Evolutionary conservation across 2,329 filamentous ascomycete species (phyloP).

Genomic region (Botrytis deweyae): DNA sequence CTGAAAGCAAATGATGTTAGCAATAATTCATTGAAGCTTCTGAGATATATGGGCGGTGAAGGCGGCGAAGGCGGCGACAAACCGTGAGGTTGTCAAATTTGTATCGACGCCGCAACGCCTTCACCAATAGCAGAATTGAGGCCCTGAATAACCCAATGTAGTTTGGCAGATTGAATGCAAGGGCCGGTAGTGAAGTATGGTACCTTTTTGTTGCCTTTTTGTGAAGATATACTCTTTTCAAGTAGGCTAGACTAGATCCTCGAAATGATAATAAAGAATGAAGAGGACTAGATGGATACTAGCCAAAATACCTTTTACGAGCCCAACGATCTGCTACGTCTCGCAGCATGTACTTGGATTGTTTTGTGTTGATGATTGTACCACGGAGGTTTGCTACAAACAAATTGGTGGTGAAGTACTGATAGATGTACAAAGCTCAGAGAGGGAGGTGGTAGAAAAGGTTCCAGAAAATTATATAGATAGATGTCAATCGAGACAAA

Average conservation of each 20-base stretch:
- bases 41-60: neutral
- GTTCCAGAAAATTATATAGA: slow-evolving; percentile 3
- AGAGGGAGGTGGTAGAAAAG: neutral
- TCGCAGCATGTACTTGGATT: slow-evolving; percentile 50
- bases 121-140: neutral
- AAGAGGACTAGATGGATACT: slow-evolving; percentile 30
- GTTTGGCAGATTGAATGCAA: neutral
- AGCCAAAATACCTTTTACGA: slow-evolving; percentile 47
- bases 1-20: slow-evolving; percentile 21
- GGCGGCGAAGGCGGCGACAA: neutral
- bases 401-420: neutral
- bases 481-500: neutral
- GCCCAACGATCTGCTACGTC: slow-evolving; percentile 51
- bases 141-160: neutral
- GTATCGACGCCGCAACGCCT: slow-evolving; percentile 8
- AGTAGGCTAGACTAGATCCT: slow-evolving; percentile 12
- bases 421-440: neutral
- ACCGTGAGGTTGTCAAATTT: neutral
- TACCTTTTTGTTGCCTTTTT: slow-evolving; percentile 19
- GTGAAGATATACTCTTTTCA: slow-evolving; percentile 1
- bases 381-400: neutral
- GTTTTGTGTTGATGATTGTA: slow-evolving; percentile 1
- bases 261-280: slow-evolving; percentile 15
- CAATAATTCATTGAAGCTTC: slow-evolving; percentile 11
- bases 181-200: neutral